A percentile compares a stretch with the other conserved stretches of the same genome.
Conservation (phyloP, 805 yeast genomes). For the Wickerhamomyces hampshirensis region DNA sequence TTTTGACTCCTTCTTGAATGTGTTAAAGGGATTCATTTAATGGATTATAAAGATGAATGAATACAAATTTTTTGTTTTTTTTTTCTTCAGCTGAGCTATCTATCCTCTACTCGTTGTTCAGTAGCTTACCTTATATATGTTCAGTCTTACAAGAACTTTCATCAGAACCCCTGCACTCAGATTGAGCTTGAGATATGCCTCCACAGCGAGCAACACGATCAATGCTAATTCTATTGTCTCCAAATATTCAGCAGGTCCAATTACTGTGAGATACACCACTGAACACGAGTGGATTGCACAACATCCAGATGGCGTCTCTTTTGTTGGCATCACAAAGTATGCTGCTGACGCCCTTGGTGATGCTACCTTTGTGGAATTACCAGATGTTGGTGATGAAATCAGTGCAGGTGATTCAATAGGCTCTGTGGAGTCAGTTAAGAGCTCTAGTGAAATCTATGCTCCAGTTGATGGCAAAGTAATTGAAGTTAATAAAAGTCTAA, state of each 20-base stretch:
- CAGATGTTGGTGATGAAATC: constrained; percentile 60
- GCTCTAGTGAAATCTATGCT: constrained; percentile 87
- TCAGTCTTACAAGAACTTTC: constrained; percentile 15
- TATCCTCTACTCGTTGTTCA: no score
- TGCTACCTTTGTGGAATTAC: constrained; percentile 89
- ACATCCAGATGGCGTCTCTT: constrained; percentile 77
- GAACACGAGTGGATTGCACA: constrained; percentile 96
- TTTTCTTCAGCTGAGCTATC: no score
- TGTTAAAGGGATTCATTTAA: no score
- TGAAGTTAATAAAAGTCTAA: constrained; percentile 65
- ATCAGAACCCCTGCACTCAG: constrained; percentile 15
- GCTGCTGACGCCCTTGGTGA: constrained; percentile 97
- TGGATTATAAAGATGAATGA: no score
- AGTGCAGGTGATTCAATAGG: constrained; percentile 81
- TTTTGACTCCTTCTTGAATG: no score
- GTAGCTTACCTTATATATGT: no score
- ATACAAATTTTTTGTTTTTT: no score
- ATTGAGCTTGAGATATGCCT: constrained; percentile 21
- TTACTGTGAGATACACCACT: constrained; percentile 58
- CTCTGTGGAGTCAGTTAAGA: constrained; percentile 90
- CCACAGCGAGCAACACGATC: constrained; percentile 18
- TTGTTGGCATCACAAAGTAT: constrained; percentile 89
- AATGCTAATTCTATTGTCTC: constrained; percentile 19
- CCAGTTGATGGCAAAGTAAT: constrained; percentile 77
- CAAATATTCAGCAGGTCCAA: constrained; percentile 20